Evolutionary conservation across 176 grass and related monocot genomes (phyloP), one percentile per base, ranked within the genome.

Genomic region (Ensete glaucum): DNA sequence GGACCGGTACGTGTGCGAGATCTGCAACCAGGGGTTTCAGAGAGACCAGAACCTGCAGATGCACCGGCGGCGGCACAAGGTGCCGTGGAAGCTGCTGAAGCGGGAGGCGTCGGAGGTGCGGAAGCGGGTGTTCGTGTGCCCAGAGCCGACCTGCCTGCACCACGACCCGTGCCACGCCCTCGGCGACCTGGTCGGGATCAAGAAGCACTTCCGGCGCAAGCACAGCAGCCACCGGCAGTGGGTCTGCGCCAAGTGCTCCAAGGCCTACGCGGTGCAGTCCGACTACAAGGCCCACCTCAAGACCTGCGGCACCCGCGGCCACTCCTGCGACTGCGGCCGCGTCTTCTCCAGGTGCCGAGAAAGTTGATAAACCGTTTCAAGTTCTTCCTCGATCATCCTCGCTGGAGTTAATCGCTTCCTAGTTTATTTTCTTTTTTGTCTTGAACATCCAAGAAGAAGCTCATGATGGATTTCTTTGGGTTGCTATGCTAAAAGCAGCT

Each of bases 281-380:
- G 94, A 98, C 84, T 93, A 91, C 80, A 93, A 98, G 80, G 90
- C 94, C 9, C 94, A 98, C 82, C 84, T 93, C 82, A 98, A 89
- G 88, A 91, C 88, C 67, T 98, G 90, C 80, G 90, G 90, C 67
- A 90, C 83, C 69, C 81, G 87, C 73, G 85, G 87, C 34, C 88
- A 88, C 80, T 77, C 83, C 75, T 96, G 93, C 82, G 87, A 96
- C 78, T 96, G 93, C 66, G 93, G 93, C 77, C 90, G 87, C 52
- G 88, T 93, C 65, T 98, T 98, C 79, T 89, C 84, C 67, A 63
- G 94, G 93, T 93, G 63, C 21, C 34, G 34, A 43, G 34, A 43
- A 43, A 43, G 34, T 43, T 43, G 4, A 43, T 43, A 43, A 43
- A 43, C 34, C 34, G 4, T 43, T 43, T 43, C 34, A 43, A 43